A percentile compares a stretch with the other conserved stretches of the same genome.
These are phyloP conservation scores for Candida sphagnicola DNA, from an alignment of 805 yeast species.

Conservation along the genomic window DNA sequence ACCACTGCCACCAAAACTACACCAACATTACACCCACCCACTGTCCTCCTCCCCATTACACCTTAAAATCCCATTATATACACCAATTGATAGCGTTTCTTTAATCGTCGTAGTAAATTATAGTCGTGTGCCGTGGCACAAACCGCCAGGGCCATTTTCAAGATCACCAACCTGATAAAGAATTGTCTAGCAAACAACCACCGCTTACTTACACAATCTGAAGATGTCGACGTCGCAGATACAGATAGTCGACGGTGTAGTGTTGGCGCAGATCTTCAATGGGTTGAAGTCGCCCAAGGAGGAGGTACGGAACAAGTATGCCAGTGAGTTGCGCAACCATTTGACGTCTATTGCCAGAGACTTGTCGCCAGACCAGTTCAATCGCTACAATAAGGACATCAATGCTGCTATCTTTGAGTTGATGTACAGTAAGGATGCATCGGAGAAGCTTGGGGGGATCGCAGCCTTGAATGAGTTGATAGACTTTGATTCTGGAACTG, in stretches of 20 bases:
- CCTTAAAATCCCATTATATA: not conserved
- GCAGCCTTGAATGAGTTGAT: conserved; percentile 86
- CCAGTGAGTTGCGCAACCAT: conserved; percentile 66
- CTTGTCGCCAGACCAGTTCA: conserved; percentile 74
- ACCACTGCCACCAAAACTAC: not conserved
- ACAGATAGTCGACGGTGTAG: conserved; percentile 45
- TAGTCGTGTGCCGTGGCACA: no score
- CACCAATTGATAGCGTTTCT: not conserved
- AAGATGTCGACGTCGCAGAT: conserved; percentile 23
- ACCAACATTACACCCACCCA: not conserved
- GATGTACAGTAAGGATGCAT: conserved; percentile 66
- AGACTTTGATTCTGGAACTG: conserved; percentile 71
- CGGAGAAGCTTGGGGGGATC: conserved; percentile 83
- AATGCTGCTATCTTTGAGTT: conserved; percentile 85
- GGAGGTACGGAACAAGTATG: conserved; percentile 50
- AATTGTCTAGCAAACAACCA: no score
- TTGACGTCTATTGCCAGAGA: conserved; percentile 75
- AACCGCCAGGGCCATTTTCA: no score
- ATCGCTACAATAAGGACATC: conserved; percentile 77
- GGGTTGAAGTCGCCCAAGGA: conserved; percentile 45
- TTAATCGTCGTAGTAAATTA: no score
- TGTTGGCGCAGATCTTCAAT: conserved; percentile 48
- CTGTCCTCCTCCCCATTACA: not conserved
- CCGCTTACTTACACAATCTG: not conserved
- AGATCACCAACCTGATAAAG: no score